Conservation (phyloP, 495 filamentous ascomycete genomes). For the Penicillium daleae region DNA sequence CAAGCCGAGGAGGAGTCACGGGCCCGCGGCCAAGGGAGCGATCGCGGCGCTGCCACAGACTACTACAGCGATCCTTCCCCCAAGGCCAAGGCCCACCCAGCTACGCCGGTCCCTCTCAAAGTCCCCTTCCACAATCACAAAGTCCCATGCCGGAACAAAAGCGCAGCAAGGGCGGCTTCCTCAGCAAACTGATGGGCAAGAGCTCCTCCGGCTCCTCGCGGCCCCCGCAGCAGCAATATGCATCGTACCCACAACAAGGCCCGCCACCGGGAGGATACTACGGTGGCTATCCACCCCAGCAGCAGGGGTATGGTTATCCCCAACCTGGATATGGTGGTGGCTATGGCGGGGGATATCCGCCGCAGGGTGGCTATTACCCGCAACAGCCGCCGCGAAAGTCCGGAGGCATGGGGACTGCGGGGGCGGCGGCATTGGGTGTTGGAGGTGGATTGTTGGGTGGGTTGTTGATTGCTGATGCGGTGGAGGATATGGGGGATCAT, state of each 20-base stretch:
- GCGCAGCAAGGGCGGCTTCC: slow-evolving; percentile 45
- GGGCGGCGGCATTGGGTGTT: slow-evolving; percentile 74
- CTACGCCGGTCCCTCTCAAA: slow-evolving; percentile 14
- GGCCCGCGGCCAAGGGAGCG: slow-evolving; percentile 33
- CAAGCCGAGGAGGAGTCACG: slow-evolving; percentile 82
- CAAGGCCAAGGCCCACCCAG: slow-evolving; percentile 28
- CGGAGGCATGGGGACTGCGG: slow-evolving; percentile 64
- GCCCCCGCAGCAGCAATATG: slow-evolving; percentile 33
- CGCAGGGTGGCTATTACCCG: slow-evolving; percentile 48
- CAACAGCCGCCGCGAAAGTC: slow-evolving; percentile 37
- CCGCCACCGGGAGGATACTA: slow-evolving; percentile 34
- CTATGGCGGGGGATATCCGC: slow-evolving; percentile 42
- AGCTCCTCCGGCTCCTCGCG: slow-evolving; percentile 26
- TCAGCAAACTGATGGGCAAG: slow-evolving; percentile 57
- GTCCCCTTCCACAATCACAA: slow-evolving; percentile 19
- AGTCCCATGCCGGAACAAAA: slow-evolving; percentile 35
- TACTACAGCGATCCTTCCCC: slow-evolving; percentile 44
- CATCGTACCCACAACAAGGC: slow-evolving; percentile 25
- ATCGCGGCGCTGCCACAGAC: slow-evolving; percentile 41
- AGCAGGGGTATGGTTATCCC: slow-evolving; percentile 43
- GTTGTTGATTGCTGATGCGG: slow-evolving; percentile 64
- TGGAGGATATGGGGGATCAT: slow-evolving; percentile 53
- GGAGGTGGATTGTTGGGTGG: slow-evolving; percentile 79
- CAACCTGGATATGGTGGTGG: slow-evolving; percentile 35
- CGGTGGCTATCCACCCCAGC: slow-evolving; percentile 44